phyloP scores from a whole-genome alignment of 257 asterid genomes.

The Penstemon davidsonii region DNA sequence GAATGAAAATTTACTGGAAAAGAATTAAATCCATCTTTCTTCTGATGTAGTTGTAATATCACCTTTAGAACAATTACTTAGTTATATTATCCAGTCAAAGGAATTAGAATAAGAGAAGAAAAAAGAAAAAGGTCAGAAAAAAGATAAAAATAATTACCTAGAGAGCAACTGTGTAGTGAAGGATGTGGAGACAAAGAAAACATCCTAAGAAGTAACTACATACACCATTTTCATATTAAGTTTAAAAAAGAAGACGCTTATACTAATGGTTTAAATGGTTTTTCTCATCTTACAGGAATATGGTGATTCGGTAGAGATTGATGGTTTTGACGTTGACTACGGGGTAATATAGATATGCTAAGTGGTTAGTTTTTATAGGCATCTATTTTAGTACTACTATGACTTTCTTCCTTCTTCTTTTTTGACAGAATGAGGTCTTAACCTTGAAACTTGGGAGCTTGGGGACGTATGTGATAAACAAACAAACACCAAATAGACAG shows the following conservation, averaged over 20 bases:
- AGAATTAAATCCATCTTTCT: no score
- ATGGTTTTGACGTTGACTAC: conserved; percentile 80
- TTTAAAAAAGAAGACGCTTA: not conserved
- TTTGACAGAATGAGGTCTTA: conserved; percentile 79
- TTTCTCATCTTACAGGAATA: conserved; percentile 53
- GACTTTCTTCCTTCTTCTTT: not conserved
- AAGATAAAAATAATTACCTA: no score
- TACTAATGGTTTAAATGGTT: conserved; percentile 12
- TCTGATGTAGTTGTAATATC: no score
- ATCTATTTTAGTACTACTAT: conserved; percentile 16
- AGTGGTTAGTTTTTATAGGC: no score
- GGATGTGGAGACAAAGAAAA: no score
- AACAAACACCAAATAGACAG: conserved; percentile 91
- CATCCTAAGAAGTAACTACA: no score
- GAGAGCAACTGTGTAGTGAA: no score
- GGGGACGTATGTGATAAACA: conserved; percentile 94
- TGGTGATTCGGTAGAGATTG: conserved; percentile 78
- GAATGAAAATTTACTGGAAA: no score
- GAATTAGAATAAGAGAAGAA: no score
- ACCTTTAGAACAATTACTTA: not conserved
- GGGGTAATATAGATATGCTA: conserved; percentile 17
- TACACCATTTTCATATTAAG: not conserved
- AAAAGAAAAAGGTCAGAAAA: no score
- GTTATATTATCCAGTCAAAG: no score
- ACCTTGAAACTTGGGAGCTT: conserved; percentile 79